These are phyloP conservation scores for Mucuna pruriens DNA, from an alignment of 306 rosid species.

Conservation along the genomic window DNA sequence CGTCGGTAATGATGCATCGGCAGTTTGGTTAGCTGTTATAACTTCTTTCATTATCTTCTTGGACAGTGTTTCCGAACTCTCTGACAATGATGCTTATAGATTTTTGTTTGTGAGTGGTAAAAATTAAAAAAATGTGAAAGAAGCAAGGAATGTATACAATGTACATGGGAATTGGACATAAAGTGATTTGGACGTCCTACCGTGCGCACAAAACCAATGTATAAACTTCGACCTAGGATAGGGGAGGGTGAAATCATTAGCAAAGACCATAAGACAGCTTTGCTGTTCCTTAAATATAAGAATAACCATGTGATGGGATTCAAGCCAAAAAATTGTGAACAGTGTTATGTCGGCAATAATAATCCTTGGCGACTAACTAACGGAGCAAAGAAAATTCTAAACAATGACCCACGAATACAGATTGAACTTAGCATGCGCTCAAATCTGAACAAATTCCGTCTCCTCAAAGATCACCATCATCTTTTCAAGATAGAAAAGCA, in stretches of 20 bases:
- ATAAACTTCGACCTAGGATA: constrained; percentile 23
- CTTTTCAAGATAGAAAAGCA: constrained; percentile 1
- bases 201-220: constrained; percentile 39
- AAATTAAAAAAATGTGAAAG: background rate
- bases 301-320: constrained; percentile 39
- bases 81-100: constrained; percentile 36
- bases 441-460: background rate
- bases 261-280: constrained; percentile 20
- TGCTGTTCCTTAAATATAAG: constrained; percentile 39
- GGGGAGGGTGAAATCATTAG: constrained; percentile 29
- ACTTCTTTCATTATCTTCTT: constrained; percentile 39
- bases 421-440: constrained; percentile 7
- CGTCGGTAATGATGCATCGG: background rate
- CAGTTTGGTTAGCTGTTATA: background rate
- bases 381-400: background rate
- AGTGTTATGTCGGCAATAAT: constrained; percentile 44
- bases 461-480: constrained; percentile 5
- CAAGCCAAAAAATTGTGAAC: constrained; percentile 26
- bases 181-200: constrained; percentile 44
- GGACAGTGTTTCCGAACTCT: constrained; percentile 41
- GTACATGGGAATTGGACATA: constrained; percentile 30
- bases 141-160: constrained; percentile 4
- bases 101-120: background rate
- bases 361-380: constrained; percentile 20
- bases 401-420: constrained; percentile 28